Evolutionary conservation across 2,329 filamentous ascomycete species (phyloP).

Genomic region (Phialophora verrucosa): DNA sequence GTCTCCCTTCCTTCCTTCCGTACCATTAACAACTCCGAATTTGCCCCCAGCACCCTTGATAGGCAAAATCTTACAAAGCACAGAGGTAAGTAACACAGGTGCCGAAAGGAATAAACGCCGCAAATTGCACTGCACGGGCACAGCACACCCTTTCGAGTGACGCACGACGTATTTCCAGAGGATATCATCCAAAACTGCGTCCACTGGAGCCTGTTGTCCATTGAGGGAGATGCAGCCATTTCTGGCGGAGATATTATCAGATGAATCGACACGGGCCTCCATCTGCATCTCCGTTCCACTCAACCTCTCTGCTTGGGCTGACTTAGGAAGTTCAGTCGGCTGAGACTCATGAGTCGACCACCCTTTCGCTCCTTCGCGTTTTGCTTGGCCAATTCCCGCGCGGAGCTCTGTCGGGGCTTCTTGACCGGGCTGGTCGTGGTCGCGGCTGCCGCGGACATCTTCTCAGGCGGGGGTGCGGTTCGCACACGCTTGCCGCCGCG

Average conservation of each 20-base stretch:
- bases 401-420: conserved; percentile 32
- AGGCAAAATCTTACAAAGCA: not conserved
- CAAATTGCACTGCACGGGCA: not conserved
- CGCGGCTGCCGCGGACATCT: conserved; percentile 14
- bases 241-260: not conserved
- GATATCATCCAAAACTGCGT: not conserved
- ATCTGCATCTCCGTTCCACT: not conserved
- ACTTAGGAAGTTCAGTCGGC: conserved; percentile 55
- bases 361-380: conserved; percentile 37
- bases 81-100: conserved; percentile 11
- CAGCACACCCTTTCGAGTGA: not conserved
- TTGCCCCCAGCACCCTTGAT: not conserved
- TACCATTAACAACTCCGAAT: not conserved
- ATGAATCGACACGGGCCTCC: not conserved
- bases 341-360: conserved; percentile 48
- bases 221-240: not conserved
- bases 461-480: conserved; percentile 30
- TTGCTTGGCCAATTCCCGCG: conserved; percentile 37
- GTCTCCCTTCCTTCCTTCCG: not conserved
- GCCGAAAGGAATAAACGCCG: conserved; percentile 6
- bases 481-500: conserved; percentile 33
- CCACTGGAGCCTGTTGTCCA: not conserved
- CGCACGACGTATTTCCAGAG: not conserved
- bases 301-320: conserved; percentile 49
- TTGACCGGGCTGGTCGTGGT: conserved; percentile 12